Base-by-base conservation (phyloP, 345 rosid genomes). In the Eucalyptus shirleyi region DNA sequence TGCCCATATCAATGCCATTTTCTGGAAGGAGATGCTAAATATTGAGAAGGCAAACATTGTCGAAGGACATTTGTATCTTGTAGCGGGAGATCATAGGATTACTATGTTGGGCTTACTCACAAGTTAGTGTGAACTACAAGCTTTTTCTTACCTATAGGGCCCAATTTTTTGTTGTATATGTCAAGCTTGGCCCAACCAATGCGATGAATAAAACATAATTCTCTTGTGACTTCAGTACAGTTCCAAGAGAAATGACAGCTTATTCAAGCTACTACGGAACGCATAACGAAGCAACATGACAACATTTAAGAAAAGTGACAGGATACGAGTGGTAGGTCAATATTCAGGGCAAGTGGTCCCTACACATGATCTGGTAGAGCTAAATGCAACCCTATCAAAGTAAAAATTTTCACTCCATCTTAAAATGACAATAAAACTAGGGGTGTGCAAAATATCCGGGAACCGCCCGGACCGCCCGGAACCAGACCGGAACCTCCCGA, bases 391-490 rank as follows among this genome's bases (percentile, higher is more conserved):
- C 11, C n/a, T 59, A 59, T 0, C 7, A 5, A 59, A 59, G 0
- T 59, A 11, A 59, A 59, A 34, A 34, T n/a, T n/a, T n/a, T n/a
- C n/a, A 0, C 26, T 8, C 26, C 12, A 55, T 55, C 26, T 55
- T 55, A 55, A 55, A 55, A 55, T 24, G 1, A 59, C 12, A 59
- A 59, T 0, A 59, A 3, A 24, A 0, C 7, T n/a, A n/a, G n/a
- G n/a, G n/a, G n/a, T n/a, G n/a, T n/a, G n/a, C n/a, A n/a, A n/a
- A n/a, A n/a, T n/a, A n/a, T n/a, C n/a, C n/a, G n/a, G n/a, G n/a
- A n/a, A n/a, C n/a, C n/a, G n/a, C n/a, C n/a, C n/a, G n/a, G n/a
- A n/a, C n/a, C n/a, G n/a, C n/a, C n/a, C n/a, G n/a, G n/a, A n/a
- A n/a, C n/a, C n/a, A n/a, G n/a, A n/a, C n/a, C n/a, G n/a, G n/a